Evolutionary conservation across 1,284 basidiomycete species (phyloP), one percentile per base, ranked within the genome.

Genomic region (Psilocybe mexicana): DNA sequence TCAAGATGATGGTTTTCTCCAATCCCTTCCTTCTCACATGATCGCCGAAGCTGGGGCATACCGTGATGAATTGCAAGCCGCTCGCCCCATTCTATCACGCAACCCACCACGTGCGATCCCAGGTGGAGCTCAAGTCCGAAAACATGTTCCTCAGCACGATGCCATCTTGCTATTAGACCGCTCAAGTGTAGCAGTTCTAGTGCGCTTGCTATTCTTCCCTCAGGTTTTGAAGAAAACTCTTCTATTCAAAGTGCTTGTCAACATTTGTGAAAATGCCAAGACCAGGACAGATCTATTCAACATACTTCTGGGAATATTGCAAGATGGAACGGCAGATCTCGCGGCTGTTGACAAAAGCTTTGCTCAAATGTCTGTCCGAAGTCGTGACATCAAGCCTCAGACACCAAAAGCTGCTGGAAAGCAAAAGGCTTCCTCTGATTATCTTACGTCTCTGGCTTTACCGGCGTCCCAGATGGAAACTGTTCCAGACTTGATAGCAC

Each of bases 201-300:
- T 98, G 35, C 89, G 96, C 35, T 83, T 99, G 6, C 84, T 99
- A 23, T 99, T 98, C 82, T 98, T 96, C 82, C 97, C 96, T 5
- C 92, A 98, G 66, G 88, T 95, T 43, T 79, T 94, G 61, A 88
- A 88, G 74, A 93, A 94, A 76, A 90, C 86, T 42, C 78, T 91
- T 24, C 81, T 99, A 23, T 92, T 94, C 74, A 92, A 92, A 70
- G 91, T 98, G 1, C 85, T 99, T 28, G 89, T 93, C 62, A 96
- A 99, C 70, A 80, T 99, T 3, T 98, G 95, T 73, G 95, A 99
- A 76, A 99, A 99, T 71, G 79, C 86, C 2, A 94, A 92, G 70
- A 96, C 96, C 1, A 85, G 96, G 23, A 87, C 86, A 2, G 97
- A 99, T 66, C 81, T 99, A 28, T 92, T 99, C 77, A 96, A 94